Conservation (phyloP, 805 yeast genomes). For the Wickerhamomyces hampshirensis region DNA sequence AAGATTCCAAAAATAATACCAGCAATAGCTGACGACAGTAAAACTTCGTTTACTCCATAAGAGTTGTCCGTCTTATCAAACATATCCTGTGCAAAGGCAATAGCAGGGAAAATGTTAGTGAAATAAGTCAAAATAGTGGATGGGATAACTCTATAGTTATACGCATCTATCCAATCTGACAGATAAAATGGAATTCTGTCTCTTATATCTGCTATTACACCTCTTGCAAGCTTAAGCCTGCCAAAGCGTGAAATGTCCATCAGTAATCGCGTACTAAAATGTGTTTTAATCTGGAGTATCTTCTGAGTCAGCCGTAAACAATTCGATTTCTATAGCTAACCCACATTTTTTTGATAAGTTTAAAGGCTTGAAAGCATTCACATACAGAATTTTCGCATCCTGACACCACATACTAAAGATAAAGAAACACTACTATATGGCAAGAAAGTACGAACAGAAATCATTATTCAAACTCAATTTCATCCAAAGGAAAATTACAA, state of each 20-base stretch:
- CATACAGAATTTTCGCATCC: no score
- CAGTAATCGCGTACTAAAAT: no score
- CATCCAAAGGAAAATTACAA: neutral
- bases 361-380: no score
- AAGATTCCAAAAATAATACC: slow-evolving; percentile 85
- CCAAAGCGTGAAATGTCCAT: no score
- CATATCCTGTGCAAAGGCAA: slow-evolving; percentile 97
- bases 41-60: slow-evolving; percentile 89
- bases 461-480: neutral
- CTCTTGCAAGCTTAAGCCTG: slow-evolving; percentile 23
- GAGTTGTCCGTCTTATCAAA: slow-evolving; percentile 83
- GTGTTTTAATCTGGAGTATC: no score
- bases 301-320: no score
- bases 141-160: slow-evolving; percentile 84
- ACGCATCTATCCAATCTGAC: slow-evolving; percentile 80
- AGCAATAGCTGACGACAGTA: slow-evolving; percentile 79
- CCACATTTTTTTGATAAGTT: no score
- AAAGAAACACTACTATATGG: no score
- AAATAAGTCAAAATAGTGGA: slow-evolving; percentile 78
- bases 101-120: slow-evolving; percentile 86
- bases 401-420: no score
- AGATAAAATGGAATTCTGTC: slow-evolving; percentile 55
- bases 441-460: no score
- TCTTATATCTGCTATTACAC: slow-evolving; percentile 30
- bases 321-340: no score